Evolutionary conservation across 495 filamentous ascomycete species (phyloP), one percentile per base, ranked within the genome.

Genomic region (Aspergillus kassunensis): DNA sequence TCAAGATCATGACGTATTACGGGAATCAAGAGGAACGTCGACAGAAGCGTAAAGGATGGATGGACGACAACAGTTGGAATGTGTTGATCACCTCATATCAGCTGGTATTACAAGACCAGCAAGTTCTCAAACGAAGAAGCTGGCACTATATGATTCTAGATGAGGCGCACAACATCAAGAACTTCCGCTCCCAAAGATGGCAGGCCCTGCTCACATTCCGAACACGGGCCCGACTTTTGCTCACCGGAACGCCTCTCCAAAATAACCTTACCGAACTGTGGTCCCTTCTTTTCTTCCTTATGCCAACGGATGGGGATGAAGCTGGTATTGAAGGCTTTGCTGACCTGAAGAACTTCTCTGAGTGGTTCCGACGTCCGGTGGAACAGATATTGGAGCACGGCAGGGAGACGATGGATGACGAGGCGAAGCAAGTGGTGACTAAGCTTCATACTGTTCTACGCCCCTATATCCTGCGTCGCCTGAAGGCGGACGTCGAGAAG

Each of bases 71-170:
- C 43, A 78, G 88, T 37, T 97, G 90, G 89, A 96, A 99, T 66
- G 92, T 97, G 21, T 83, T 91, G 70, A 93, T 99, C 63, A 99
- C 95, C 1, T 95, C 90, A 0, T 99, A 99, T 63, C 91, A 97
- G 56, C 80, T 97, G 29, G 88, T 96, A n/a, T 74, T 97, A 20
- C 86, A 95, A 62, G 95, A 99, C 66, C 86, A 90, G 53, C 82
- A 88, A 52, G 88, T 92, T n/a, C 89, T 99, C 66, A 92, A 93
- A 62, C 82, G 89, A 46, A 80, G 90, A n/a, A 80, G 79, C 34
- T 99, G 95, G 95, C 91, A 97, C 65, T 99, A 97, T 70, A 90
- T 99, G 83, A 87, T 99, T 52, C 81, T 99, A 13, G 95, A 99
- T 64, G 95, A 99, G 72, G 95, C 95, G 1, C 95, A 99, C 67